Conservation (phyloP, 345 rosid species). For the Brassica cretica region DNA sequence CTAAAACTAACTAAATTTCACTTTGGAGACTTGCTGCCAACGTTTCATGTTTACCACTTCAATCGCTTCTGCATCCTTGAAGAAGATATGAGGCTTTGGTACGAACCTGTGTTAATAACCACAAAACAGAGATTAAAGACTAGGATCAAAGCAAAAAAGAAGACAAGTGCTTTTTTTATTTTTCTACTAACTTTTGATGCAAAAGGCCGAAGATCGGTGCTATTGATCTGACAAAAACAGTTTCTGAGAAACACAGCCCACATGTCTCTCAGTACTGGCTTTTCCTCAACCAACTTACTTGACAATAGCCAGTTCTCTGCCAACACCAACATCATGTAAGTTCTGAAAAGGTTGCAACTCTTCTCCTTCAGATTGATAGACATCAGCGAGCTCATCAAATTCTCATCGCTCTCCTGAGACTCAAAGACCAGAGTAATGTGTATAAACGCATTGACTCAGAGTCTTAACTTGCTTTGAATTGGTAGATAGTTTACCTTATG, state of each 20-base stretch:
- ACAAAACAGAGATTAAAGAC: background rate
- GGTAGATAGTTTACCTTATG: slow-evolving; percentile 51
- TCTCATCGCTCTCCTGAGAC: slow-evolving; percentile 61
- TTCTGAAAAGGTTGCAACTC: slow-evolving; percentile 59
- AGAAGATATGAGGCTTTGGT: slow-evolving; percentile 67
- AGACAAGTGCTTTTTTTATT: background rate
- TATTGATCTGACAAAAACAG: slow-evolving; percentile 71
- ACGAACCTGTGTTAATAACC: slow-evolving; percentile 58
- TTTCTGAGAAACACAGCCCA: slow-evolving; percentile 70
- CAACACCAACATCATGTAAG: slow-evolving; percentile 63
- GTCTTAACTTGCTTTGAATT: background rate
- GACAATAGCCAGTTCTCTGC: slow-evolving; percentile 75
- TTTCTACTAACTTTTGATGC: slow-evolving; percentile 65
- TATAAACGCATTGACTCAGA: slow-evolving; percentile 1
- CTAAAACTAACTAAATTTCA: slow-evolving; percentile 3
- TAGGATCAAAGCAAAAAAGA: background rate
- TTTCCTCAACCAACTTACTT: slow-evolving; percentile 43
- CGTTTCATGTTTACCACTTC: background rate
- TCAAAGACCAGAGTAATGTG: slow-evolving; percentile 7
- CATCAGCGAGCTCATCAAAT: slow-evolving; percentile 50
- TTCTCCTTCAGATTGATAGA: slow-evolving; percentile 50
- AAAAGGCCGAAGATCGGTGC: slow-evolving; percentile 71
- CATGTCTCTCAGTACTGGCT: slow-evolving; percentile 61
- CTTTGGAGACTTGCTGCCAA: background rate
- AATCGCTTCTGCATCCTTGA: slow-evolving; percentile 40